Evolutionary conservation across 2,329 filamentous ascomycete species (phyloP).

Genomic region (Immersiporthe knoxdaviesiana): DNA sequence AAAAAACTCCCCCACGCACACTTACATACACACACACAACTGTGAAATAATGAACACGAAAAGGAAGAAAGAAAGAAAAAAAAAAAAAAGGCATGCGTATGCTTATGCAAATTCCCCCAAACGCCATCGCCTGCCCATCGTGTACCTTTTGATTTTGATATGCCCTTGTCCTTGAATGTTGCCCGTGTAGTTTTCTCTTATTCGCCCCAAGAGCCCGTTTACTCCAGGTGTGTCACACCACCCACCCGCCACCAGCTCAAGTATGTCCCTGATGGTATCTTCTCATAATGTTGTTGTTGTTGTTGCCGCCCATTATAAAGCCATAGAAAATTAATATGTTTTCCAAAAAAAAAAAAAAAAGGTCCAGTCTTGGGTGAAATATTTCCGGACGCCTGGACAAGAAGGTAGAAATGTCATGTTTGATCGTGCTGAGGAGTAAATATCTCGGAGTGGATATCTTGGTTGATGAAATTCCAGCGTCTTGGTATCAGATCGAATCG

Average conservation of each 20-base stretch:
- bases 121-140: background rate
- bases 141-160: constrained; percentile 7
- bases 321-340: background rate
- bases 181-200: background rate
- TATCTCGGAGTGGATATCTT: too few species aligned
- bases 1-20: background rate
- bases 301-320: background rate
- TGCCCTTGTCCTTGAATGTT: background rate
- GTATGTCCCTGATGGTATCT: background rate
- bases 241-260: background rate
- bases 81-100: background rate
- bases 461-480: background rate
- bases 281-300: background rate
- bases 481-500: background rate
- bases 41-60: too few species aligned
- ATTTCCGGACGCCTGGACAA: background rate
- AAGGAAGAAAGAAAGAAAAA: background rate
- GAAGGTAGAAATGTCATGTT: background rate
- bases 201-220: background rate
- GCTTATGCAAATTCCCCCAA: background rate
- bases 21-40: background rate
- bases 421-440: too few species aligned
- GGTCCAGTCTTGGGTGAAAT: background rate
- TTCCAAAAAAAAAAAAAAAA: too few species aligned
- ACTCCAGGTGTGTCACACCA: background rate